Evolutionary conservation across 371 early-diverging fungal species (phyloP), one percentile per base, ranked within the genome.

Genomic region (Mucor plumbeus): DNA sequence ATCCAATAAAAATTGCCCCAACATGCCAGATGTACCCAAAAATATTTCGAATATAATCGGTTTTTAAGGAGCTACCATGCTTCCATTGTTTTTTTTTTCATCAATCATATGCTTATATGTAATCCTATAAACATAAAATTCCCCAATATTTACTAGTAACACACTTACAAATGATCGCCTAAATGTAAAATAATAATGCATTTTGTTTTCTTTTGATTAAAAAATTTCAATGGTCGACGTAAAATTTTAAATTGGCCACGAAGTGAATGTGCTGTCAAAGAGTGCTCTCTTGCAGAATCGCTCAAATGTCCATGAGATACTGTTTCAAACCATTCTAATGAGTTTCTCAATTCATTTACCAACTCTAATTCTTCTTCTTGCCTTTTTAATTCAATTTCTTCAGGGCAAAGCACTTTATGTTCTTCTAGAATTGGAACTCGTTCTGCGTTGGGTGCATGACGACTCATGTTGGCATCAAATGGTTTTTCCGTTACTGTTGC

Each of bases 191-290:
- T 64, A 14, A 81, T 61, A 17, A 74, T 65, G 56, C 82, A 81
- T 61, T 77, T 67, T 3, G 76, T 79, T 35, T 72, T 77, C 26
- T 73, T 71, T 13, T 63, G 36, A 58, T 81, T 79, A 44, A 73
- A 81, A 56, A 81, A 81, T 69, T 79, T 79, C 4, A 81, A 61
- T 13, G 82, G 82, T 36, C 79, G 71, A n/a, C 84, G 64, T 13
- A 79, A 73, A 35, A 88, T 70, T 63, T 73, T 81, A 35, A 77
- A 72, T 13, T 73, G 72, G 3, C 86, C 87, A n/a, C 81, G 72
- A 21, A 88, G 68, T 0, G 80, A 76, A 13, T 74, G 77, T 11
- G 84, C 86, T 8, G 86, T 85, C 59, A 88, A 61, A 1, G 82
- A 81, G 44, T 75, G 78, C 3, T 57, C 43, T 4, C 62, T 62